A percentile compares a stretch with the other conserved stretches of the same genome.
These are phyloP conservation scores for Umbelopsis sp. DNA, from an alignment of 192 early-diverging fungal species.

Conservation along the genomic window DNA sequence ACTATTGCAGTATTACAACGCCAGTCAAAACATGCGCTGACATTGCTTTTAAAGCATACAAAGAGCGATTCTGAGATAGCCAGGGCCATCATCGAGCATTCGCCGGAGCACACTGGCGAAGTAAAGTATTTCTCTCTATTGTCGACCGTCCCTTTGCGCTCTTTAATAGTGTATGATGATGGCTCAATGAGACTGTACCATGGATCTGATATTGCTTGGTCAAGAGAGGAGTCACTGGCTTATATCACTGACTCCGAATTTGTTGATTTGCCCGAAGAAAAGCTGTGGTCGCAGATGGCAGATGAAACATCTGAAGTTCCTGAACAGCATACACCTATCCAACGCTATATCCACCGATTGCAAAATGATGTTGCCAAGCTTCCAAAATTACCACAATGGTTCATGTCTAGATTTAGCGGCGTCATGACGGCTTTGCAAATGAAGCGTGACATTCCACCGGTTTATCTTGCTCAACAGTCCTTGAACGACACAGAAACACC, in stretches of 20 bases:
- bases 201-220: constrained; percentile 62
- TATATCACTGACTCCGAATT: constrained; percentile 69
- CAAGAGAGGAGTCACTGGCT: constrained; percentile 85
- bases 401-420: constrained; percentile 36
- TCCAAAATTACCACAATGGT: constrained; percentile 50
- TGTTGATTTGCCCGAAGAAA: constrained; percentile 80
- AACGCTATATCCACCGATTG: constrained; percentile 68
- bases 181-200: constrained; percentile 60
- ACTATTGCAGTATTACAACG: neutral
- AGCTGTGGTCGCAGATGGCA: constrained; percentile 63
- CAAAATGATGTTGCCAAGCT: constrained; percentile 50
- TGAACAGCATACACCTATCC: constrained; percentile 49
- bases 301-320: constrained; percentile 67
- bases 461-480: neutral
- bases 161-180: constrained; percentile 60
- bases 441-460: constrained; percentile 15
- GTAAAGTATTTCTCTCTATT: constrained; percentile 25
- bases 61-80: neutral
- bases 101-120: constrained; percentile 25
- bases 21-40: neutral
- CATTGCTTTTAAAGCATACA: neutral
- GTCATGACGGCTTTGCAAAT: constrained; percentile 13
- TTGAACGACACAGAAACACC: neutral
- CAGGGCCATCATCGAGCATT: constrained; percentile 9
- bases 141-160: constrained; percentile 30